Conservation (phyloP, 768 basidiomycete genomes). For the Amanita muscaria region DNA sequence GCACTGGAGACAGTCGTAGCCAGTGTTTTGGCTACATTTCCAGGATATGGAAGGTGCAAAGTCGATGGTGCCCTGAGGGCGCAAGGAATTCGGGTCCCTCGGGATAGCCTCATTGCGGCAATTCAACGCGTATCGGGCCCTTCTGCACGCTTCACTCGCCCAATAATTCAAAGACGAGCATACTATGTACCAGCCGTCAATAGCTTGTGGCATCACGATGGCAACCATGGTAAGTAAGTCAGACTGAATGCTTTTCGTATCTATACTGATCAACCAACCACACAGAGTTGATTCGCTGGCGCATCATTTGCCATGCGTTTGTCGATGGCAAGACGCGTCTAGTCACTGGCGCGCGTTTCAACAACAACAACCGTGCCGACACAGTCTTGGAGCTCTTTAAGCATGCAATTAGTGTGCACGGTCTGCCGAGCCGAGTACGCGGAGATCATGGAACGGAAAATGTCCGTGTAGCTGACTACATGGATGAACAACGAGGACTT, state of each 20-base stretch:
- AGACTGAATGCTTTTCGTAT: too few species aligned
- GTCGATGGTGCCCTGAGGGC: slow-evolving; percentile 15
- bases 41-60: slow-evolving; percentile 12
- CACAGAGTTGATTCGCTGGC: slow-evolving; percentile 26
- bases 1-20: slow-evolving; percentile 11
- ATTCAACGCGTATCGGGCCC: slow-evolving; percentile 13
- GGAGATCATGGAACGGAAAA: slow-evolving; percentile 35
- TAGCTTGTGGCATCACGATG: slow-evolving; percentile 28
- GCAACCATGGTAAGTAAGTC: slow-evolving; percentile 25
- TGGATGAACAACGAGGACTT: slow-evolving; percentile 12
- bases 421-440: slow-evolving; percentile 21
- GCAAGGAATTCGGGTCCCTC: slow-evolving; percentile 9
- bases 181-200: slow-evolving; percentile 24
- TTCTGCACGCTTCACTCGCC: slow-evolving; percentile 11
- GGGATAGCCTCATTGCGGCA: slow-evolving; percentile 10
- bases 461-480: slow-evolving; percentile 24
- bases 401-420: slow-evolving; percentile 14
- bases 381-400: slow-evolving; percentile 29
- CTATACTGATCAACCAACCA: too few species aligned
- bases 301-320: slow-evolving; percentile 26
- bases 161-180: slow-evolving; percentile 10
- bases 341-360: slow-evolving; percentile 24
- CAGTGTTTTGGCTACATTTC: slow-evolving; percentile 9
- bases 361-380: slow-evolving; percentile 27
- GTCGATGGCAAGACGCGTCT: slow-evolving; percentile 24